phyloP scores from a whole-genome alignment of 148 eudicot genomes.

The Cornus suecica region DNA sequence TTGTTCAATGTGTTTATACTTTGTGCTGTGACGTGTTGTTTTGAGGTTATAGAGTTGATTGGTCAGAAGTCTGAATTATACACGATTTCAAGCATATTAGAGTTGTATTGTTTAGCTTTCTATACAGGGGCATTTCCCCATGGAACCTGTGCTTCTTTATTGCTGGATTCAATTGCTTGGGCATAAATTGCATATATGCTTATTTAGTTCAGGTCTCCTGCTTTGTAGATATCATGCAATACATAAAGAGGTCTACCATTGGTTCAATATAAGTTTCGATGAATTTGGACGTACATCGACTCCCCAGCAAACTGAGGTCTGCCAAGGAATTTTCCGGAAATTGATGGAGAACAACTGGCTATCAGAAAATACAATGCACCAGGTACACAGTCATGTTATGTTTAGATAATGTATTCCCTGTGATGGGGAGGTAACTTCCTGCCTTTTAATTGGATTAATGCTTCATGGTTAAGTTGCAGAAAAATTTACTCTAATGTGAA shows the following conservation, averaged over 20 bases:
- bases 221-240: slow-evolving; percentile 68
- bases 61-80: too few species aligned
- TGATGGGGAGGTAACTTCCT: background rate
- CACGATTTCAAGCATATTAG: too few species aligned
- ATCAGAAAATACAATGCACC: slow-evolving; percentile 79
- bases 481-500: background rate
- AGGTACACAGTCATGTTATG: slow-evolving; percentile 36
- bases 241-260: slow-evolving; percentile 72
- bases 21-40: too few species aligned
- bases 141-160: background rate
- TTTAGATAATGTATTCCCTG: background rate
- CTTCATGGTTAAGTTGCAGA: slow-evolving; percentile 2
- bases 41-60: too few species aligned
- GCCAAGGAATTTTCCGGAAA: slow-evolving; percentile 72
- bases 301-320: slow-evolving; percentile 77
- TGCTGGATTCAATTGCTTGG: background rate
- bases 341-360: slow-evolving; percentile 73
- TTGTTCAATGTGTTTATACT: too few species aligned
- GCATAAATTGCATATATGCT: background rate
- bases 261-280: slow-evolving; percentile 79
- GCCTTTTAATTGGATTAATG: background rate
- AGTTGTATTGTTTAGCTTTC: background rate
- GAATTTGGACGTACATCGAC: slow-evolving; percentile 85
- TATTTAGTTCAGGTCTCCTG: background rate
- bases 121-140: background rate